phyloP scores from a whole-genome alignment of 1,284 basidiomycete species.

The Irpex sp. region DNA sequence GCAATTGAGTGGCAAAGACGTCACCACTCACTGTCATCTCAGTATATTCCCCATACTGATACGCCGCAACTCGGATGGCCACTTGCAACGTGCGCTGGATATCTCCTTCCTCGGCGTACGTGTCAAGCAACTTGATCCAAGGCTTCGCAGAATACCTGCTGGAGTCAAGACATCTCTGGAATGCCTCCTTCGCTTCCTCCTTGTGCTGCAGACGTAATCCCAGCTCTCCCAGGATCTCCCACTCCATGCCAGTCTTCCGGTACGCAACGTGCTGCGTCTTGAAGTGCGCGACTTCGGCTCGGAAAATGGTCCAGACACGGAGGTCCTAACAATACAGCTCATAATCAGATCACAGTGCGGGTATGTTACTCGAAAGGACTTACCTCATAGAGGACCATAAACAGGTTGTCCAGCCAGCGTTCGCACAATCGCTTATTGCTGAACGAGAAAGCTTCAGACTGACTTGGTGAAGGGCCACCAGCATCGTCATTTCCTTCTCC shows the following conservation, averaged over 20 bases:
- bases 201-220: slow-evolving; percentile 91
- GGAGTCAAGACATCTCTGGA: slow-evolving; percentile 88
- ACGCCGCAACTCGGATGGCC: slow-evolving; percentile 89
- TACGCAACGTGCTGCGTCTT: slow-evolving; percentile 97
- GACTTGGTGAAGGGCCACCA: slow-evolving; percentile 31
- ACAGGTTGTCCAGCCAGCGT: slow-evolving; percentile 96
- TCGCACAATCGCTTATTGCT: slow-evolving; percentile 97
- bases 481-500: slow-evolving; percentile 35
- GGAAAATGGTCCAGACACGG: slow-evolving; percentile 99
- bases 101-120: slow-evolving; percentile 93
- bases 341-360: background rate
- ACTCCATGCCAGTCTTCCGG: slow-evolving; percentile 94
- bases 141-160: slow-evolving; percentile 89
- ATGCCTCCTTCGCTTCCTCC: slow-evolving; percentile 97
- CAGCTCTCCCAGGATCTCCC: slow-evolving; percentile 98
- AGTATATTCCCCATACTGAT: slow-evolving; percentile 83
- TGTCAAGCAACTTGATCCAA: slow-evolving; percentile 89
- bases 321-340: slow-evolving; percentile 62
- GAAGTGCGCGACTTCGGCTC: slow-evolving; percentile 98
- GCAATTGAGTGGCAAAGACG: background rate
- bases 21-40: slow-evolving; percentile 70
- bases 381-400: slow-evolving; percentile 98
- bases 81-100: slow-evolving; percentile 88
- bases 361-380: slow-evolving; percentile 14
- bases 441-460: slow-evolving; percentile 78